Evolutionary conservation across 768 basidiomycete genomes (phyloP), one percentile per base, ranked within the genome.

Genomic region (Austroboletus eburneus): DNA sequence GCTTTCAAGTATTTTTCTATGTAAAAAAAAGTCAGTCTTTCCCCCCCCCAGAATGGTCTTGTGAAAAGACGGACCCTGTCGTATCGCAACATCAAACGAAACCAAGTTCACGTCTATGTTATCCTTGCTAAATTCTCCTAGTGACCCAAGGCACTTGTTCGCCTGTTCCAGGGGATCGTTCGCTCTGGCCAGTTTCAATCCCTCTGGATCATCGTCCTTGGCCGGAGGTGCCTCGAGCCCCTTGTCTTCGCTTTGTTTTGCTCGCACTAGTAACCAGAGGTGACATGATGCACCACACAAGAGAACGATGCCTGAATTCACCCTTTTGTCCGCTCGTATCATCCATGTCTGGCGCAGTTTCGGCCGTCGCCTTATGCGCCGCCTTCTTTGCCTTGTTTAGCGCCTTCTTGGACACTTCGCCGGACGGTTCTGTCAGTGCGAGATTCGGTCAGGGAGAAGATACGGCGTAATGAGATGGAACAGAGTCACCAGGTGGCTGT

Each of bases 301-400:
- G 46, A 42, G 14, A 37, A 39, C 27, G 50, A 55, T 46, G 42
- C 43, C 39, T 41, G 45, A 18, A 55, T 61, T 43, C 54, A 87
- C 88, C 73, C 72, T 90, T 90, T 67, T 88, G 87, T 45, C 67
- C 42, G 56, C 36, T 54, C 29, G 54, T 42, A 35, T 60, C 67
- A 37, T 87, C 85, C 42, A 24, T 18, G 34, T 57, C 57, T 21
- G 42, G 63, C 16, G 57, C 30, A 9, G 50, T 46, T 27, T 85
- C 86, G 50, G 78, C 73, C 0, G 71, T 71, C 57, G 82, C 64
- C 42, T 58, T 87, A 51, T 74, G 73, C 1, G 82, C 83, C 0
- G 84, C 77, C 63, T 89, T 91, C 68, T 90, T 91, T 12, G 87
- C 88, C 64, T 87, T 91, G 67, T 89, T 90, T 62, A 83, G 83